A percentile compares a stretch with the other conserved stretches of the same genome.
phyloP scores from a whole-genome alignment of 2,329 filamentous ascomycete genomes.

The Fusarium siculi region DNA sequence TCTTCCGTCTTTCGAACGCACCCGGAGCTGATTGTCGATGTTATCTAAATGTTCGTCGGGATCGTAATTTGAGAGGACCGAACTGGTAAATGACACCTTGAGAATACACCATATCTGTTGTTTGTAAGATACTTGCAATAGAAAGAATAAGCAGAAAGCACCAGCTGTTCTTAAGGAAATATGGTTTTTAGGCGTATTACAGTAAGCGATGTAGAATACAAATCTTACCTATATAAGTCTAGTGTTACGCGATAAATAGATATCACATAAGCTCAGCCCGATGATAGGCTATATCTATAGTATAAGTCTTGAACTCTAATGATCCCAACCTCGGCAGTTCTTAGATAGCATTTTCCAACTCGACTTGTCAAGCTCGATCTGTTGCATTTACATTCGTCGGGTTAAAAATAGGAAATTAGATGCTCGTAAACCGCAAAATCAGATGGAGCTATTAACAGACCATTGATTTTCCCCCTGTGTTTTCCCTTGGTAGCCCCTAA shows the following conservation, averaged over 20 bases:
- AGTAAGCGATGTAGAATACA: neutral
- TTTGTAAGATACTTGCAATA: neutral
- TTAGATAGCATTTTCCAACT: no score
- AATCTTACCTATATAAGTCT: neutral
- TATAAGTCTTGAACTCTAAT: neutral
- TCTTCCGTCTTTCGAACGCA: neutral
- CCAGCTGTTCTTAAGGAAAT: neutral
- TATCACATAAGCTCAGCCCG: neutral
- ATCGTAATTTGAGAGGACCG: neutral
- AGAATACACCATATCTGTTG: no score
- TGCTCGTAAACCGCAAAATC: neutral
- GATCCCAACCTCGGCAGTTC: neutral
- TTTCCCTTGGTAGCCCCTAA: rapidly evolving
- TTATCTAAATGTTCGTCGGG: neutral
- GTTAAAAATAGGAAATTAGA: neutral
- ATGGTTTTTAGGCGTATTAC: neutral
- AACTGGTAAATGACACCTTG: no score
- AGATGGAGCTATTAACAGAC: neutral
- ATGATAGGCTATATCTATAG: neutral
- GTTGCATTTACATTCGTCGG: neutral
- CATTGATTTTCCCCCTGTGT: neutral
- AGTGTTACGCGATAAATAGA: neutral
- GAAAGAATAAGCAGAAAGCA: neutral
- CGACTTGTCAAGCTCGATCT: no score
- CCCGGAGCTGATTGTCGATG: neutral